These are phyloP conservation scores for Plasmodium falciparum DNA, from an alignment of 169 alveolate species.

Conservation along the genomic window DNA sequence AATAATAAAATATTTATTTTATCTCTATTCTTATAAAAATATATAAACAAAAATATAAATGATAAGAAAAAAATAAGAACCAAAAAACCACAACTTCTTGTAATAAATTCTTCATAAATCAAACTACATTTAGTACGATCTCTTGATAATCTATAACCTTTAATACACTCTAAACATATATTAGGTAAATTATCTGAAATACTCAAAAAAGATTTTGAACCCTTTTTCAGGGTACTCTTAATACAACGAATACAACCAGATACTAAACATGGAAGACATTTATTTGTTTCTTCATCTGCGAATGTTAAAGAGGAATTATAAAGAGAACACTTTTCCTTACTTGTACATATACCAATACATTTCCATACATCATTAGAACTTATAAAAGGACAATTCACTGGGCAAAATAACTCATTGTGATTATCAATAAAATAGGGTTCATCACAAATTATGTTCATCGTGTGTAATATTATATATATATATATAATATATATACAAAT, in stretches of 20 bases:
- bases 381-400: constrained; percentile 81
- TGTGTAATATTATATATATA: not conserved
- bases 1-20: constrained; percentile 42
- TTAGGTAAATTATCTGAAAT: constrained; percentile 68
- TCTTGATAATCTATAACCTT: constrained; percentile 79
- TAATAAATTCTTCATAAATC: constrained; percentile 73
- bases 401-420: constrained; percentile 74
- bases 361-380: constrained; percentile 84
- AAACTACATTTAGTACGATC: constrained; percentile 78
- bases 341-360: constrained; percentile 82
- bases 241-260: constrained; percentile 80
- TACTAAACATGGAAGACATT: constrained; percentile 82
- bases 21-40: constrained; percentile 35
- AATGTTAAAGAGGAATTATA: constrained; percentile 79
- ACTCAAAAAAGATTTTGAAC: constrained; percentile 15
- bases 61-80: constrained; percentile 17
- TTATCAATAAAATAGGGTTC: constrained; percentile 77
- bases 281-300: constrained; percentile 75
- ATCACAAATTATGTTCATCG: constrained; percentile 77
- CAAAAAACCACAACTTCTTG: constrained; percentile 42
- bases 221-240: not conserved
- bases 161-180: constrained; percentile 81
- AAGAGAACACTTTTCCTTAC: constrained; percentile 71
- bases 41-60: constrained; percentile 16
- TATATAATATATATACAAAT: not conserved